A percentile compares a stretch with the other conserved stretches of the same genome.
Conservation (phyloP, 306 rosid species). For the Pyrus communis region DNA sequence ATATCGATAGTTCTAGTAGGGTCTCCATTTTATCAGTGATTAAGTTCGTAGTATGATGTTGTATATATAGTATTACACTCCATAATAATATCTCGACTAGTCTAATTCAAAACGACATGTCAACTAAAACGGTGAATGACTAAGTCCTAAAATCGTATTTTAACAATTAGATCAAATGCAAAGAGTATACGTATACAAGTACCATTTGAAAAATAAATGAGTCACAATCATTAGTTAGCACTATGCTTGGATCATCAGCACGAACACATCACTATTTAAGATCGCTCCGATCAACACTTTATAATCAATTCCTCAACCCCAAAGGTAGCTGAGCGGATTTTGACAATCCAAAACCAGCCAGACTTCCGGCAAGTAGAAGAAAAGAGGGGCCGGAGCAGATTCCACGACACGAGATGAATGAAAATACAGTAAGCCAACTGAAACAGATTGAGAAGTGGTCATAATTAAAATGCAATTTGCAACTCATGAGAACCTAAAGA, state of each 20-base stretch:
- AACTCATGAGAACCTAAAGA: constrained; percentile 27
- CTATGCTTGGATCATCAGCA: too few species aligned
- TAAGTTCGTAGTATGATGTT: neutral
- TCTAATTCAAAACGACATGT: neutral
- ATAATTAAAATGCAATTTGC: constrained; percentile 9
- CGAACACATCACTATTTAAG: too few species aligned
- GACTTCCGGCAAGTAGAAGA: neutral
- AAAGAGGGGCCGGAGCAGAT: neutral
- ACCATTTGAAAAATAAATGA: too few species aligned
- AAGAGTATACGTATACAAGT: neutral
- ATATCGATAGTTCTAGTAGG: too few species aligned
- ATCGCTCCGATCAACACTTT: too few species aligned
- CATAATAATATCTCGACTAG: neutral
- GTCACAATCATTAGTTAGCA: too few species aligned
- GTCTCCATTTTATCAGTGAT: neutral
- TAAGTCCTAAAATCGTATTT: too few species aligned
- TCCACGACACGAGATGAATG: neutral
- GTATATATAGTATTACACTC: neutral
- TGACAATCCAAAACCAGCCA: too few species aligned
- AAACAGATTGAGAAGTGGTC: neutral
- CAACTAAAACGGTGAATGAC: too few species aligned
- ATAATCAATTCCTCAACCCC: too few species aligned
- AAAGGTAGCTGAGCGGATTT: too few species aligned
- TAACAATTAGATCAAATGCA: neutral
- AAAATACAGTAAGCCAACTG: neutral